These are phyloP conservation scores for Helianthus tuberosus DNA, from an alignment of 129 eudicot genomes.

Conservation along the genomic window DNA sequence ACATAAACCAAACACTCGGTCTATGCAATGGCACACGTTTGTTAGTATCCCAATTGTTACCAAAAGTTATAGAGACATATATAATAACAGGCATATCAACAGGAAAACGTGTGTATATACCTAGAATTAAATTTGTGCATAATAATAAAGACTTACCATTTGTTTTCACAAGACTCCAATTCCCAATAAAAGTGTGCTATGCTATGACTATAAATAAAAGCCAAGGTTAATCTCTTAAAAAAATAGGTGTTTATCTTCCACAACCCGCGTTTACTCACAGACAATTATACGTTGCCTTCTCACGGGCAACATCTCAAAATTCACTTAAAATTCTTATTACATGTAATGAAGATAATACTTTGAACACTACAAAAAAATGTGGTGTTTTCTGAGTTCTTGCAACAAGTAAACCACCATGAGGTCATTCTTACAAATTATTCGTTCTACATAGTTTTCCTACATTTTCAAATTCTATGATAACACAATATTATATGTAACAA, in stretches of 20 bases:
- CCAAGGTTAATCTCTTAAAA: background rate
- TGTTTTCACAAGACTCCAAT: background rate
- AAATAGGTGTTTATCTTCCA: background rate
- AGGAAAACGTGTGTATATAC: background rate
- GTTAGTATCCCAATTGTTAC: background rate
- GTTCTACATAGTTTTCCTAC: too few species aligned
- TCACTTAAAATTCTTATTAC: background rate
- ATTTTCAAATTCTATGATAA: too few species aligned
- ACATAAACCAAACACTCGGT: background rate
- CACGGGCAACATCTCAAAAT: background rate
- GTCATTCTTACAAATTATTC: too few species aligned
- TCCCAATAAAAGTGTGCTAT: background rate
- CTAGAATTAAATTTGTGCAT: background rate
- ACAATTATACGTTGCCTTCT: background rate
- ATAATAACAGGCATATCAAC: background rate
- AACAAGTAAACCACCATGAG: too few species aligned
- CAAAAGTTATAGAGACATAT: background rate
- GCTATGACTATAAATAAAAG: conserved; percentile 3
- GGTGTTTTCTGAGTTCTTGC: too few species aligned
- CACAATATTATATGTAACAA: too few species aligned
- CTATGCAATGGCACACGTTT: background rate
- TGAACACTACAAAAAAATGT: too few species aligned
- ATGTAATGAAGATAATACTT: too few species aligned
- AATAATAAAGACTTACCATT: background rate
- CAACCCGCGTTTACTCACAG: background rate